Base-by-base conservation (phyloP, 2,329 filamentous ascomycete genomes). In the Cucurbitaria berberidis region DNA sequence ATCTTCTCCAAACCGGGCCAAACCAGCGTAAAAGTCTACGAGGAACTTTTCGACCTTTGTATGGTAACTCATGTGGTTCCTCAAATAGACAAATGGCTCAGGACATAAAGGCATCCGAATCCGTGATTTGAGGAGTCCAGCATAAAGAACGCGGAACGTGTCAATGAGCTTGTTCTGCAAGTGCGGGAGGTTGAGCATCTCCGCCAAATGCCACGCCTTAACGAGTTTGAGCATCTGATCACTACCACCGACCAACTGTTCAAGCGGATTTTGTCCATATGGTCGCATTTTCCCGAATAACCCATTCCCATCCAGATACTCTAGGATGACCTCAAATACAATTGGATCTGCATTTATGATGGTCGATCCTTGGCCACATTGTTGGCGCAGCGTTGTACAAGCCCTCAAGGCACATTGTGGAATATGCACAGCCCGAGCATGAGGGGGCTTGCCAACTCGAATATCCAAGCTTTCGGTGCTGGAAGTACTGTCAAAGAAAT, bases 11-110 rank as follows among this genome's bases (percentile, higher is more conserved):
- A 48, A 38, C 2, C 50, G 47, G 24, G 42, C 39, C 9, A 63
- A 32, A 7, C 60, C 57, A 18, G 54, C 55, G 21, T 54, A 48
- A 27, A 60, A 60, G 19, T 60, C 52, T n/a, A 59, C 50, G 5
- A 63, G 18, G 19, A 60, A 63, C 41, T 58, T 60, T 41, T 60
- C 60, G 2, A 53, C 51, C 26, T 41, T 50, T 3, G 54, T 59
- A 24, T 59, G 51, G 6, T 48, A 45, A 19, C 55, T 55, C 9
- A 60, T n/a, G 18, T 56, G 35, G n/a, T 51, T 19, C 18, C 51
- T 30, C 10, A 63, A 21, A 40, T 54, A 56, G 1, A 11, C 1
- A 15, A 60, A 57, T 9, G 55, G 35, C 15, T 50, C 54, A 16
- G 13, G 27, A 7, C 44, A 30, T 15, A 54, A 21, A 3, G 29